Evolutionary conservation across 2,329 filamentous ascomycete species (phyloP), one percentile per base, ranked within the genome.

Genomic region (Tolypocladium tundrense): DNA sequence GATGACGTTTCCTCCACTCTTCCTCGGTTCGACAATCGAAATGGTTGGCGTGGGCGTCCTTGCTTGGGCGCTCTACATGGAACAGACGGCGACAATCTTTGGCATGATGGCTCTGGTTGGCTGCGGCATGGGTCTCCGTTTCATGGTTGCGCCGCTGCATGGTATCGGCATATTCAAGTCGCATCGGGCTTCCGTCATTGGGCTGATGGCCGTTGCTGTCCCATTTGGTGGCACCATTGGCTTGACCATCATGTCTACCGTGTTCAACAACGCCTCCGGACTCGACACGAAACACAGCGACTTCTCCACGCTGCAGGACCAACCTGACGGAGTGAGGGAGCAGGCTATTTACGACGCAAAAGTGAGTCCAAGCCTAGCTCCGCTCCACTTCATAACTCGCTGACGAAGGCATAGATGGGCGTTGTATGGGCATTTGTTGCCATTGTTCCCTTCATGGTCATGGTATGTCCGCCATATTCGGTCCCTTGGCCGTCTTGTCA

Each of bases 21-120:
- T 85, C 60, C 58, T 83, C 2, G 84, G 84, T 16, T 77, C 78
- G 1, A 61, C 85, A 9, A 68, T 83, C 37, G 83, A 86, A 64
- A 78, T 82, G 1, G 68, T 81, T 1, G 86, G 85, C 2, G 74
- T 88, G 40, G 79, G 78, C 0, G 69, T 86, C 8, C 69, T 89
- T 3, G 78, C 80, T 0, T 83, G 77, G 69, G 84, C 83, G 0
- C 73, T 87, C 19, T 77, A 77, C 5, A 71, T 68, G 0, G 75
- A 79, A 1, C 70, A 81, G 54, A 70, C 73, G 0, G 67, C 73
- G 0, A 69, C 81, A 9, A 78, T 88, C 27, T 87, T 83, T 62
- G 85, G 81, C 33, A 88, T 88, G 78, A 84, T 89, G 73, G 84
- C 79, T 0, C 68, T 89, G 1, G 77, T 83, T 0, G 86, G 86